phyloP scores from a whole-genome alignment of 2,329 filamentous ascomycete genomes.

The Ampelomyces quisqualis region DNA sequence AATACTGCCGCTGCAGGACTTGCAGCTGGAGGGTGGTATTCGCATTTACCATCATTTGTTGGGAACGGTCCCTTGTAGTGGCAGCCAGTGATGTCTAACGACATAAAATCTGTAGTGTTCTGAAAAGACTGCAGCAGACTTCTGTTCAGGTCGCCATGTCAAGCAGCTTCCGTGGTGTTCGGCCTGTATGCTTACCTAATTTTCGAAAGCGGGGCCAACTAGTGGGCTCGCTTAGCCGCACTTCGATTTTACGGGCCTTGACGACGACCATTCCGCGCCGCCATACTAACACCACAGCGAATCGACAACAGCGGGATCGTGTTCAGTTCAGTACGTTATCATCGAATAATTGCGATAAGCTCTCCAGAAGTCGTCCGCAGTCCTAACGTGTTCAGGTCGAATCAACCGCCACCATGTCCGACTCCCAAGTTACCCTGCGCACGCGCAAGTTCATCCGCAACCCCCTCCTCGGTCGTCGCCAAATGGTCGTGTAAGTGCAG shows the following conservation, averaged over 20 bases:
- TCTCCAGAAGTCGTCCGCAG: slow-evolving; percentile 5
- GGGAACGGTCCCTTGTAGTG: too few species aligned
- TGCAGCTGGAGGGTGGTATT: slow-evolving; percentile 16
- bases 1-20: slow-evolving; percentile 70
- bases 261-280: slow-evolving; percentile 33
- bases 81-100: too few species aligned
- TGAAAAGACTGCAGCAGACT: too few species aligned
- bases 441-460: slow-evolving; percentile 99
- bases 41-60: slow-evolving; percentile 15
- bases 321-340: slow-evolving; percentile 36
- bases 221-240: slow-evolving; percentile 10
- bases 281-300: slow-evolving; percentile 34
- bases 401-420: slow-evolving; percentile 71
- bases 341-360: slow-evolving; percentile 7
- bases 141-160: too few species aligned
- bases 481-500: slow-evolving; percentile 90
- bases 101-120: too few species aligned
- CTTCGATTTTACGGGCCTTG: slow-evolving; percentile 17
- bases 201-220: slow-evolving; percentile 16
- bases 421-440: slow-evolving; percentile 64
- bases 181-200: slow-evolving; percentile 25
- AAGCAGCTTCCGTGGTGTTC: too few species aligned
- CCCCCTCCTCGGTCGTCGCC: slow-evolving; percentile 96
- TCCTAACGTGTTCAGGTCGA: slow-evolving; percentile 35
- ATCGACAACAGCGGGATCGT: slow-evolving; percentile 39